phyloP scores from a whole-genome alignment of 495 filamentous ascomycete species.

The Astrocystis sublimbata region DNA sequence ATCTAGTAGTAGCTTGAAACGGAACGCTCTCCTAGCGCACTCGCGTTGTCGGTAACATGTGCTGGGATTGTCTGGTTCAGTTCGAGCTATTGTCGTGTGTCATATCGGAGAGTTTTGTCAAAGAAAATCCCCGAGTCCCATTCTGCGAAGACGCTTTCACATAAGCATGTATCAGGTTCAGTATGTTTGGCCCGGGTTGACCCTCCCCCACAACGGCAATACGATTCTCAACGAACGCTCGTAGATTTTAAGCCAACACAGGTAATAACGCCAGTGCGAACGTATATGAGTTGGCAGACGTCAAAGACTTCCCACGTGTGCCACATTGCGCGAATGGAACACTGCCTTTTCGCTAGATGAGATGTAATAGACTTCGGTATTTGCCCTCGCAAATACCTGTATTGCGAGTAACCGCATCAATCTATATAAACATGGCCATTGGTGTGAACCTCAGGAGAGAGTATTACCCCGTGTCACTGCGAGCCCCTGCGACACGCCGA shows the following conservation, averaged over 20 bases:
- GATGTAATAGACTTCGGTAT: background rate
- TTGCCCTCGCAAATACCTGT: background rate
- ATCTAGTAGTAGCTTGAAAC: background rate
- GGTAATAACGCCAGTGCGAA: background rate
- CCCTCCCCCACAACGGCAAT: background rate
- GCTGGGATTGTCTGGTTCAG: background rate
- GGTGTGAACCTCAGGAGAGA: slow-evolving; percentile 1
- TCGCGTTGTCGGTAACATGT: background rate
- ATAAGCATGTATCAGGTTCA: background rate
- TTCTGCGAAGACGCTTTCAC: background rate
- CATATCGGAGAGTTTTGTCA: slow-evolving; percentile 3
- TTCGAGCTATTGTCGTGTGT: background rate
- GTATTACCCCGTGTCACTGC: background rate
- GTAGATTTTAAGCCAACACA: background rate
- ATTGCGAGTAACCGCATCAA: background rate
- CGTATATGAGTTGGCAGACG: background rate
- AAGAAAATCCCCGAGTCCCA: background rate
- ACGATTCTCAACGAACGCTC: background rate
- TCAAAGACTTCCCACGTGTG: background rate
- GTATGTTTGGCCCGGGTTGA: background rate
- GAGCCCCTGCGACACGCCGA: slow-evolving; percentile 1
- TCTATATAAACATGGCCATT: background rate
- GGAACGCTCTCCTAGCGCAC: background rate
- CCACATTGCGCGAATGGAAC: background rate
- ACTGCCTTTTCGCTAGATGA: background rate